Conservation (phyloP, 1,284 basidiomycete species). For the Microbotryum saponariae region DNA sequence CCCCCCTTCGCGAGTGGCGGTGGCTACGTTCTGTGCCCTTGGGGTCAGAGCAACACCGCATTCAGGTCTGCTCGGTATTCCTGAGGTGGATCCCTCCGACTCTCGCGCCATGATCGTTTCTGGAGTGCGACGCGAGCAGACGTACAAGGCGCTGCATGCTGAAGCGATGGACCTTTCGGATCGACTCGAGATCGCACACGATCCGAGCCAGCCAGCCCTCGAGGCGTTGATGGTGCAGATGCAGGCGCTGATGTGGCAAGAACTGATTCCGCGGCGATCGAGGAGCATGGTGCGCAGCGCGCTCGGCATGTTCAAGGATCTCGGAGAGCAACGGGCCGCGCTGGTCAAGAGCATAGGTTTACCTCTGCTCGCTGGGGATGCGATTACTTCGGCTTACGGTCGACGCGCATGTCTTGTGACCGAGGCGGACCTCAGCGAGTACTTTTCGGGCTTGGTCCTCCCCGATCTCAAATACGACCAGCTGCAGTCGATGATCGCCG, state of each 20-base stretch:
- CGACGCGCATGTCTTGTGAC: conserved; percentile 14
- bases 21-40: conserved; percentile 18
- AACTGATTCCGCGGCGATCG: conserved; percentile 14
- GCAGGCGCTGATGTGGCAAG: conserved; percentile 20
- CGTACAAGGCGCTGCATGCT: conserved; percentile 6
- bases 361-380: conserved; percentile 8
- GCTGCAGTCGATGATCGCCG: conserved; percentile 5
- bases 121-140: conserved; percentile 13
- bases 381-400: conserved; percentile 11
- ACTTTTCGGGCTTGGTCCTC: conserved; percentile 1
- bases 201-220: conserved; percentile 7
- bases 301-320: conserved; percentile 14
- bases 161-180: conserved; percentile 15
- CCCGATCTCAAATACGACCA: conserved; percentile 5
- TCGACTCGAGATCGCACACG: conserved; percentile 4
- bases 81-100: background rate
- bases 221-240: conserved; percentile 14
- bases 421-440: conserved; percentile 1
- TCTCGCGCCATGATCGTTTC: conserved; percentile 7
- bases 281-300: conserved; percentile 6
- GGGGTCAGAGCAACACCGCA: conserved; percentile 21
- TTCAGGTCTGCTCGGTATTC: conserved; percentile 19
- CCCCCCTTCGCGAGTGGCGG: conserved; percentile 5
- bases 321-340: conserved; percentile 1
- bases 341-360: conserved; percentile 5